phyloP scores from a whole-genome alignment of 345 rosid species.

The Melaleuca alternifolia region DNA sequence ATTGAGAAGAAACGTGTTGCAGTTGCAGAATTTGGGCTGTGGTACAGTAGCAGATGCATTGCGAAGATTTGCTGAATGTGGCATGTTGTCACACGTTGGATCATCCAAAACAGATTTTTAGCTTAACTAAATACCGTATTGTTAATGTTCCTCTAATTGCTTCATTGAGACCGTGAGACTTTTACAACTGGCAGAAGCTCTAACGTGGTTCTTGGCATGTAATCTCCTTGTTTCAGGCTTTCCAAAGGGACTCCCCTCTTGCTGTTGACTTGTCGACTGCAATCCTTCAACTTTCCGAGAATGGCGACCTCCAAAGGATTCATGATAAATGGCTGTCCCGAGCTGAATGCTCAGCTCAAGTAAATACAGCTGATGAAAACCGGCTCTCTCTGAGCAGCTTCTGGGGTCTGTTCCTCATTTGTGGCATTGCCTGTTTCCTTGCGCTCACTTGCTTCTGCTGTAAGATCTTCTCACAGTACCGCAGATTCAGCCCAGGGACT shows the following conservation, averaged over 20 bases:
- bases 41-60: background rate
- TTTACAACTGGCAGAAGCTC: background rate
- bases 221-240: slow-evolving; percentile 46
- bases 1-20: background rate
- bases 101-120: background rate
- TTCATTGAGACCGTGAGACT: background rate
- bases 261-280: slow-evolving; percentile 88
- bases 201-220: background rate
- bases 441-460: slow-evolving; percentile 47
- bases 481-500: slow-evolving; percentile 31
- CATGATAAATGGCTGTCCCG: slow-evolving; percentile 68
- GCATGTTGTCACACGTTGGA: background rate
- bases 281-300: slow-evolving; percentile 75
- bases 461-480: slow-evolving; percentile 46
- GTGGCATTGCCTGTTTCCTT: slow-evolving; percentile 51
- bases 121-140: background rate
- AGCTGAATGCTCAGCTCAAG: slow-evolving; percentile 32
- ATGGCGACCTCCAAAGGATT: slow-evolving; percentile 70
- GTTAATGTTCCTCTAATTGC: background rate
- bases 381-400: slow-evolving; percentile 62
- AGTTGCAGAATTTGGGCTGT: background rate
- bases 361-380: slow-evolving; percentile 13
- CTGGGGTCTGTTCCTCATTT: slow-evolving; percentile 86
- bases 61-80: background rate
- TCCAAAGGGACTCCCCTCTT: slow-evolving; percentile 87